These are phyloP conservation scores for Nymphaea colorata DNA, from an alignment of 164 flowering plant genomes.

Conservation along the genomic window DNA sequence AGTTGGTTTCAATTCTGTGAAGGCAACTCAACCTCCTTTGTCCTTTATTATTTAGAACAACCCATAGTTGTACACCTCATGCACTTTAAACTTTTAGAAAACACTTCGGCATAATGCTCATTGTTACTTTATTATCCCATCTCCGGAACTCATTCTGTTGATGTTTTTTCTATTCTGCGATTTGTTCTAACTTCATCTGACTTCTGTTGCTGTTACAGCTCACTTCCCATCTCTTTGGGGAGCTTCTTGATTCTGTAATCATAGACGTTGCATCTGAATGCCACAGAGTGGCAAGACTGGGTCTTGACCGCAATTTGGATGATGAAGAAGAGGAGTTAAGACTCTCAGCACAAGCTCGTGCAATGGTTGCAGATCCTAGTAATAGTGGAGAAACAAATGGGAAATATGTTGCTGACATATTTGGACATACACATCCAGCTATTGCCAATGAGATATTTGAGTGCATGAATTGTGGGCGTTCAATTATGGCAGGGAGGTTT, in stretches of 20 bases:
- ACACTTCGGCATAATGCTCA: not conserved
- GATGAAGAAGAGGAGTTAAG: constrained; percentile 69
- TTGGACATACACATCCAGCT: constrained; percentile 92
- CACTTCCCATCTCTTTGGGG: constrained; percentile 46
- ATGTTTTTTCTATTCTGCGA: not conserved
- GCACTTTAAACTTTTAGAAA: not conserved
- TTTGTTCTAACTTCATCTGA: constrained; percentile 2
- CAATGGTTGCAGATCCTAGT: constrained; percentile 70
- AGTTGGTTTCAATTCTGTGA: not conserved
- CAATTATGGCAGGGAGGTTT: constrained; percentile 82
- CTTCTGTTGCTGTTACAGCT: constrained; percentile 34
- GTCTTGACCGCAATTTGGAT: constrained; percentile 69
- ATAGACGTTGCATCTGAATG: constrained; percentile 96
- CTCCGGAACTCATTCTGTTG: not conserved
- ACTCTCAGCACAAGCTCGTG: constrained; percentile 77
- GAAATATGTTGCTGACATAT: constrained; percentile 84
- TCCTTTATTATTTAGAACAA: not conserved
- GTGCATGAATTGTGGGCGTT: constrained; percentile 93
- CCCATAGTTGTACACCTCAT: not conserved
- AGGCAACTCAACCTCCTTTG: not conserved
- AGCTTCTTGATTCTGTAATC: constrained; percentile 72
- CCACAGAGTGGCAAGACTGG: constrained; percentile 83
- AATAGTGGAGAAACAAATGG: constrained; percentile 55
- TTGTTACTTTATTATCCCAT: not conserved
- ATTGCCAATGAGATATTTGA: constrained; percentile 80